phyloP scores from a whole-genome alignment of 805 yeast species.

The Dipodascus geniculatus region DNA sequence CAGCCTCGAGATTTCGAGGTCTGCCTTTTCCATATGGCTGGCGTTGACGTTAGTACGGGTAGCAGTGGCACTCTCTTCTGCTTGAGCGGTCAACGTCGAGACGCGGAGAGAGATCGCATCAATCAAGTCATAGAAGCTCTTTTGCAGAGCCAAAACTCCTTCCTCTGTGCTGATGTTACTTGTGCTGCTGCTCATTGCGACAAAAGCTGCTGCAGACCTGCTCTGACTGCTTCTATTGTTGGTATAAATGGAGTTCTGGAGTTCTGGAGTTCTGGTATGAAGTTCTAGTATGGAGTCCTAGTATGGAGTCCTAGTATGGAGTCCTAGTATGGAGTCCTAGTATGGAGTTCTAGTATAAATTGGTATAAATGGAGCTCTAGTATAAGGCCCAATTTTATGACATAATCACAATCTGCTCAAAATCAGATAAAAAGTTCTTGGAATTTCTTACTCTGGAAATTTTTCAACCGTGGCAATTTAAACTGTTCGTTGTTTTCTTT shows the following conservation, averaged over 20 bases:
- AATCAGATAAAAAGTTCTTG: neutral
- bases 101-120: slow-evolving; percentile 9
- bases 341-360: neutral
- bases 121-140: slow-evolving; percentile 1
- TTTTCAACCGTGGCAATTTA: slow-evolving; percentile 2
- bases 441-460: neutral
- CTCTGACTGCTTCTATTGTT: too few species aligned
- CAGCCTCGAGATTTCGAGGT: slow-evolving; percentile 25
- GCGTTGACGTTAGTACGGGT: slow-evolving; percentile 7
- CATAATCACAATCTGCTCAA: neutral
- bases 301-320: too few species aligned
- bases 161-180: slow-evolving; percentile 3
- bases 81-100: slow-evolving; percentile 10
- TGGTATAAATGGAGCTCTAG: neutral
- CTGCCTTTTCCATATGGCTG: slow-evolving; percentile 12
- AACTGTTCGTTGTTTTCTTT: slow-evolving; percentile 5
- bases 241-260: too few species aligned
- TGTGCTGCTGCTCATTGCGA: neutral
- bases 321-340: too few species aligned
- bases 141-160: slow-evolving; percentile 3
- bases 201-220: too few species aligned
- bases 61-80: slow-evolving; percentile 11
- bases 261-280: too few species aligned
- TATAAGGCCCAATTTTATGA: neutral
- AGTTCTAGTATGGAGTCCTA: too few species aligned